phyloP scores from a whole-genome alignment of 805 yeast species.

The Cyberlindnera meyerae region DNA sequence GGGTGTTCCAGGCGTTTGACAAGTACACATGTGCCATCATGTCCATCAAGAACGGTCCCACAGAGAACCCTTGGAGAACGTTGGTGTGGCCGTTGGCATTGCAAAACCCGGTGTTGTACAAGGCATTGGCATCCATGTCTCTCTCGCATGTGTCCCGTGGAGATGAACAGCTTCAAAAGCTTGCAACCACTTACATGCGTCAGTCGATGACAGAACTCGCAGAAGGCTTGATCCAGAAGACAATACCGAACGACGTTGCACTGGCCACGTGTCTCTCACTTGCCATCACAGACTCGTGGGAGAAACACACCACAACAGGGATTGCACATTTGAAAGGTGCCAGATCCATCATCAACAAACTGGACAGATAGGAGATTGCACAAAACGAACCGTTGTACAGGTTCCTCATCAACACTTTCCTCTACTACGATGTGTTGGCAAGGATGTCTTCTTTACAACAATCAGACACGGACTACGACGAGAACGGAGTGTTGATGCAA shows the following conservation, averaged over 20 bases:
- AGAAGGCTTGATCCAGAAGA: constrained; percentile 42
- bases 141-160: constrained; percentile 52
- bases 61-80: constrained; percentile 66
- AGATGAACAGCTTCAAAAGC: constrained; percentile 39
- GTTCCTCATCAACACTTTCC: constrained; percentile 44
- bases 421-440: constrained; percentile 63
- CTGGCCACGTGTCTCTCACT: constrained; percentile 58
- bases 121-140: constrained; percentile 64
- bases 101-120: constrained; percentile 51
- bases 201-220: constrained; percentile 55
- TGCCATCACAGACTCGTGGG: constrained; percentile 68
- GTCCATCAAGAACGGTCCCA: constrained; percentile 59
- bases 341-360: constrained; percentile 49
- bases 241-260: constrained; percentile 59
- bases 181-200: constrained; percentile 55
- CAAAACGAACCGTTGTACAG: constrained; percentile 16
- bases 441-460: constrained; percentile 53
- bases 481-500: constrained; percentile 11
- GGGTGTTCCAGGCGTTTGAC: constrained; percentile 34
- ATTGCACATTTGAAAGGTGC: constrained; percentile 69
- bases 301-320: constrained; percentile 60
- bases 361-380: constrained; percentile 16
- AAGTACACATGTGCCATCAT: constrained; percentile 47
- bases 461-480: constrained; percentile 30
- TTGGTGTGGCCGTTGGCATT: constrained; percentile 51